Base-by-base conservation (phyloP, 306 rosid species). In the Vigna trinervia region DNA sequence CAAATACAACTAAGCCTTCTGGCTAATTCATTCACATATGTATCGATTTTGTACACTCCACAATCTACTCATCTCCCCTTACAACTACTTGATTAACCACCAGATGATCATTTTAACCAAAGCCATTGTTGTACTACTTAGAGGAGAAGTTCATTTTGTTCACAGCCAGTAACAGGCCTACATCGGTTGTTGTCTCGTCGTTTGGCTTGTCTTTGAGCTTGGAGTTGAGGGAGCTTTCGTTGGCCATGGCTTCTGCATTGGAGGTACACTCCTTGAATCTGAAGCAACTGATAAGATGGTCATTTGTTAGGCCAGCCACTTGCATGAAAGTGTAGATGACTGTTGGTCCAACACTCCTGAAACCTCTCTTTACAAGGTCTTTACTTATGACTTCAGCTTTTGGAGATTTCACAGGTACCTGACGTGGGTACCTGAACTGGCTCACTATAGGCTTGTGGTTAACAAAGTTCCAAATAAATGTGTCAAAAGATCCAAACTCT, bases 251-350 rank as follows among this genome's bases (percentile, higher is more conserved):
- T 84, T 81, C 89, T 52, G 79, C 70, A 12, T 73, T 73, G 69
- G 69, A 81, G 74, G 65, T 61, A 75, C 92, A 89, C 47, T 83
- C 93, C 88, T 79, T 83, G 81, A 87, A 90, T 84, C 95, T 86
- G 87, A 92, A 90, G 90, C 95, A 92, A 82, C 84, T 73, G 38
- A 85, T 63, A 69, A 92, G 93, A 81, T 90, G 93, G 79, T 88
- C 95, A 71, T 90, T 90, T 20, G 87, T 90, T 79, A 92, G 84
- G 26, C 95, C 95, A 56, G 93, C 93, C 53, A 90, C 97, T 82
- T 88, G 95, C 91, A 88, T 88, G 80, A 90, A 90, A 17, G 88
- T 85, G 50, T 88, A 88, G 60, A 87, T 81, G 50, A 92, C 89
- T 1, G 95, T 92, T 1, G 93, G 95, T 6, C 91, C 95, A 11